These are phyloP conservation scores for Schizochytrium sp. DNA, from an alignment of 108 stramenopile genomes.

Conservation along the genomic window DNA sequence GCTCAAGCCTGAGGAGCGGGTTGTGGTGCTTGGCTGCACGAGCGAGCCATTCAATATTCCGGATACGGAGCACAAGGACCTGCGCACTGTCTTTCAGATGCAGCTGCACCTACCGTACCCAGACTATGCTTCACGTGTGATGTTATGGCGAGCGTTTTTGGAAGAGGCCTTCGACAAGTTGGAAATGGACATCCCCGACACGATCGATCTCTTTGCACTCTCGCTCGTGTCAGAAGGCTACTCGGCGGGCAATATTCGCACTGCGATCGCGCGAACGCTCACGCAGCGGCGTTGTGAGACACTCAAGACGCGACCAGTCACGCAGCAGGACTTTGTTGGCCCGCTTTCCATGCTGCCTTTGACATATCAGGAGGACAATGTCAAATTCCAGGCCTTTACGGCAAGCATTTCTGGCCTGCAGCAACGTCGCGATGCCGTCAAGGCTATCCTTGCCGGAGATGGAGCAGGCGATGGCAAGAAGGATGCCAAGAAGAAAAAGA, in stretches of 20 bases:
- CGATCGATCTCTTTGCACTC: slow-evolving; percentile 54
- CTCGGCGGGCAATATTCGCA: slow-evolving; percentile 54
- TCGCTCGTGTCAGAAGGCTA: slow-evolving; percentile 63
- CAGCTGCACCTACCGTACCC: slow-evolving; percentile 61
- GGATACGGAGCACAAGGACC: slow-evolving; percentile 50
- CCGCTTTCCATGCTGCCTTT: neutral
- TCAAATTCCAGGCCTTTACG: slow-evolving; percentile 10
- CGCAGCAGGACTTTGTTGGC: slow-evolving; percentile 21
- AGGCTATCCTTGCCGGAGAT: slow-evolving; percentile 4
- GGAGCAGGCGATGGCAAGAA: neutral
- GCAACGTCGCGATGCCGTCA: slow-evolving; percentile 8
- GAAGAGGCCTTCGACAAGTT: slow-evolving; percentile 22
- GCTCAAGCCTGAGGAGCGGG: slow-evolving; percentile 58
- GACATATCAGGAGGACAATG: slow-evolving; percentile 23
- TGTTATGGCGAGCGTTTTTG: slow-evolving; percentile 57
- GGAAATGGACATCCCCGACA: neutral
- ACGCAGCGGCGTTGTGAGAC: slow-evolving; percentile 45
- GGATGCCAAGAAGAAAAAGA: slow-evolving; percentile 26
- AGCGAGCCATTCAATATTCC: slow-evolving; percentile 55
- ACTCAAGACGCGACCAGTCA: slow-evolving; percentile 20
- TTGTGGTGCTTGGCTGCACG: slow-evolving; percentile 62
- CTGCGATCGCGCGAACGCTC: slow-evolving; percentile 40
- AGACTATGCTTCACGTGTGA: slow-evolving; percentile 54
- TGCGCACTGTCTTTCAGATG: slow-evolving; percentile 51
- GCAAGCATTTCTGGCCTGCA: slow-evolving; percentile 12